Conservation (phyloP, 2,329 filamentous ascomycete species). For the Trematosphaeria pertusa region DNA sequence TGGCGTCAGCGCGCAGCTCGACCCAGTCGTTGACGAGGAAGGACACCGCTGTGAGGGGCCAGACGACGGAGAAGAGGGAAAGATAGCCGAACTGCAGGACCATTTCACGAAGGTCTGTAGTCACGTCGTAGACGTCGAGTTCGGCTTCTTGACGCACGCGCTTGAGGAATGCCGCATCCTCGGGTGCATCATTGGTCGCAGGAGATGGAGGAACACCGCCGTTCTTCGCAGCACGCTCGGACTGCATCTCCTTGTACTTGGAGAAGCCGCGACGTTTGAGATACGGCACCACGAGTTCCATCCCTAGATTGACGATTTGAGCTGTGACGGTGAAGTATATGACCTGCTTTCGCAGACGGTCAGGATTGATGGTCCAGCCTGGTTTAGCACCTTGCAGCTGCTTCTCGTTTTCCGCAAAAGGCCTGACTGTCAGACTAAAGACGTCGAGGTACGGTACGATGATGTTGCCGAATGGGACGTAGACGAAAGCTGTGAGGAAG, state of each 20-base stretch:
- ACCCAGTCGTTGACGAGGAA: conserved; percentile 97
- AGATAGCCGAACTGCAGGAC: conserved; percentile 75
- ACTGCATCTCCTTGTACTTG: conserved; percentile 79
- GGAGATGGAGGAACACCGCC: conserved; percentile 58
- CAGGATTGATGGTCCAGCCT: conserved; percentile 81
- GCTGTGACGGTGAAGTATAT: conserved; percentile 97
- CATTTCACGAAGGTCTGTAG: conserved; percentile 82
- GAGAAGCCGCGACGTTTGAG: conserved; percentile 78
- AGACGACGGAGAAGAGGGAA: conserved; percentile 88
- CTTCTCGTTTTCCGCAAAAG: conserved; percentile 77
- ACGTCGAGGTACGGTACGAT: conserved; percentile 87
- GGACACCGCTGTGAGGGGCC: conserved; percentile 88
- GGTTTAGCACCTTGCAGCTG: conserved; percentile 64
- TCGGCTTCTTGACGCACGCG: conserved; percentile 84
- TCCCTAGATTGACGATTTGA: conserved; percentile 84
- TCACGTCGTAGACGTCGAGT: conserved; percentile 86
- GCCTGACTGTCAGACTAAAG: conserved; percentile 76
- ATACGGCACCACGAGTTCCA: conserved; percentile 86
- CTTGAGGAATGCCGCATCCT: conserved; percentile 80
- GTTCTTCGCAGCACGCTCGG: conserved; percentile 63
- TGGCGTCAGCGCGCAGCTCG: conserved; percentile 88
- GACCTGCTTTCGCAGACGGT: conserved; percentile 85
- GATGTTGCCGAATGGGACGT: conserved; percentile 86
- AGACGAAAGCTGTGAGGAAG: conserved; percentile 90
- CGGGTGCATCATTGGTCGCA: conserved; percentile 69